Conservation (phyloP, 140 eudicot genomes). For the Bidens hawaiensis region DNA sequence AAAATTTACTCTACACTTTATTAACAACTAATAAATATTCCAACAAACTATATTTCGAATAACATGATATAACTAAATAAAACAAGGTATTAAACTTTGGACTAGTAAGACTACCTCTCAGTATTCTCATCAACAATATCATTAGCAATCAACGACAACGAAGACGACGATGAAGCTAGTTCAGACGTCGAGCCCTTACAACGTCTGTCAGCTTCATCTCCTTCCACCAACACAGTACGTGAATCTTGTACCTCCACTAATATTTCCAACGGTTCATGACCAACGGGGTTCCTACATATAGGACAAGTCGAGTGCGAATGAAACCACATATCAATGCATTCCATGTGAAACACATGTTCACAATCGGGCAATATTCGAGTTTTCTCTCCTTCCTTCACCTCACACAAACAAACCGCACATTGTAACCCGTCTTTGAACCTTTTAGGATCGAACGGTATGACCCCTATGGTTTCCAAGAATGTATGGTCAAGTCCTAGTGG, state of each 20-base stretch:
- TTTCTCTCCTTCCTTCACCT: constrained; percentile 42
- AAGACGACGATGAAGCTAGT: constrained; percentile 6
- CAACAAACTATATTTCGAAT: neutral
- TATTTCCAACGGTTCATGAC: too few relatives aligned
- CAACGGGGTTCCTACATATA: constrained; percentile 33
- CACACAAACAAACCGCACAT: constrained; percentile 56
- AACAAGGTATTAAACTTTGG: neutral
- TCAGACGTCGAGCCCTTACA: neutral
- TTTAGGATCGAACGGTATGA: constrained; percentile 30
- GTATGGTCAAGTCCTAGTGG: constrained; percentile 44
- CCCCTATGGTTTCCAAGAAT: constrained; percentile 20
- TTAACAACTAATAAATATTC: neutral
- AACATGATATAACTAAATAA: neutral
- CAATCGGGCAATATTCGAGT: constrained; percentile 53
- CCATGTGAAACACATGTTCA: constrained; percentile 53
- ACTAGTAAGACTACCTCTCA: neutral
- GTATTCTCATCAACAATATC: too few relatives aligned
- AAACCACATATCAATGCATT: constrained; percentile 75
- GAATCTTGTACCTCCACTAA: too few relatives aligned
- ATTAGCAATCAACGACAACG: too few relatives aligned
- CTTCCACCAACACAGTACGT: too few relatives aligned
- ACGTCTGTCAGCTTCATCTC: neutral
- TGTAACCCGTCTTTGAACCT: constrained; percentile 52
- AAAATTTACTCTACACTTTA: neutral
- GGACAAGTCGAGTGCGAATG: constrained; percentile 62